Percentiles rank a stretch among this genome's conserved stretches.
Evolutionary conservation across 2,329 filamentous ascomycete genomes (phyloP).

Genomic region (Talaromyces sp.): DNA sequence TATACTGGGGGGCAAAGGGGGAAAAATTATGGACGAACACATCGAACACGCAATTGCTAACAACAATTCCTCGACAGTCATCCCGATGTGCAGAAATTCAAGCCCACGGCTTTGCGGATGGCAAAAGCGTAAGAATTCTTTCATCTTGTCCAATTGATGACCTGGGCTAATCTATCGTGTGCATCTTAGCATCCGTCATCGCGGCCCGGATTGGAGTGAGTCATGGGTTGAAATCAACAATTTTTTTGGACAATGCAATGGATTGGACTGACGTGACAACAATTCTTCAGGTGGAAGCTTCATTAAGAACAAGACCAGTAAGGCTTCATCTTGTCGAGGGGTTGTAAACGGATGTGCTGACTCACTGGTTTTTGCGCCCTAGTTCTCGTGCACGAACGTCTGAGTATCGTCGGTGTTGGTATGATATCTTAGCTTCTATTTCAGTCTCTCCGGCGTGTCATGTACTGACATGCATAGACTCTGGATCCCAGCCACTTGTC

Average conservation of each 20-base stretch:
- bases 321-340: neutral
- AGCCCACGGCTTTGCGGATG: constrained; percentile 87
- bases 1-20: neutral
- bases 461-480: constrained; percentile 54
- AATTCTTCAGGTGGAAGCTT: constrained; percentile 69
- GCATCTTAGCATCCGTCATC: constrained; percentile 71
- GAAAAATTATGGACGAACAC: neutral
- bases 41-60: constrained; percentile 14
- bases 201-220: constrained; percentile 98
- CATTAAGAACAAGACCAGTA: constrained; percentile 85
- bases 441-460: neutral
- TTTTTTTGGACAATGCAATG: neutral
- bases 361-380: constrained; percentile 24
- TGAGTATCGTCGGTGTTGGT: constrained; percentile 97
- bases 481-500: constrained; percentile 89
- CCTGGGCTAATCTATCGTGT: constrained; percentile 16
- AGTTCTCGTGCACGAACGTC: constrained; percentile 95
- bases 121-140: constrained; percentile 75
- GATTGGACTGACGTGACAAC: constrained; percentile 17
- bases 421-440: constrained; percentile 30
- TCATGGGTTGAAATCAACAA: constrained; percentile 25
- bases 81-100: constrained; percentile 93
- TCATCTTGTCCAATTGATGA: neutral
- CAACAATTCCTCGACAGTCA: constrained; percentile 49
- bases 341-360: constrained; percentile 4